Evolutionary conservation across 2,329 filamentous ascomycete species (phyloP), one percentile per base, ranked within the genome.

Genomic region (Cladophialophora carrionii): DNA sequence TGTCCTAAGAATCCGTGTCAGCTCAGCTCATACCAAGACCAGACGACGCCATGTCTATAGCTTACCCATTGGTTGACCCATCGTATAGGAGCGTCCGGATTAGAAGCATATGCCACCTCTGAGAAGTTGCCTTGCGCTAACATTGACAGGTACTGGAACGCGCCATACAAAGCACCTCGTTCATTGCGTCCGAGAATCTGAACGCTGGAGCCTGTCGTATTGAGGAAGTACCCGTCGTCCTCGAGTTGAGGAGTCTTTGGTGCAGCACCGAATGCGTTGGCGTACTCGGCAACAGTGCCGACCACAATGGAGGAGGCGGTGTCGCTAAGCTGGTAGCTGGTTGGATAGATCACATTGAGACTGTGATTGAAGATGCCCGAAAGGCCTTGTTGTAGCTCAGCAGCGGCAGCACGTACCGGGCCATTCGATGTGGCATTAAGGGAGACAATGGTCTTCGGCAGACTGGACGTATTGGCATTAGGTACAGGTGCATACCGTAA

Each of bases 41-140:
- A 7, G 17, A 41, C 14, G 2, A 17, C 1, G 3, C 8, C 14
- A 10, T 5, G 29, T 10, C 10, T 34, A 10, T 17, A 41, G 51
- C 57, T 53, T 52, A 60, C 52, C 88, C 88, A 91, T 69, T 91
- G 84, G 71, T 91, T 90, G 0, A 86, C 83, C 88, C 88, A 90
- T 68, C 88, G 82, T 49, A 91, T 83, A 0, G 84, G 84, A 0
- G 84, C 85, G 63, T 82, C 80, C 0, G 87, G 87, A 68, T 84
- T 88, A 8, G 81, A 82, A 2, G 81, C 76, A 54, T 81, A 81
- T 4, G 81, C 73, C 0, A 81, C 78, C 1, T 78, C 70, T 0
- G 80, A 79, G 64, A 85, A 78, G 53, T 87, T 83, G 26, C 82
- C 84, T 73, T 87, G 87, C 0, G 83, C 85, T n/a, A 91, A 78